Percentiles rank a stretch among this genome's conserved stretches.
Evolutionary conservation across 345 rosid species (phyloP).

Genomic region (Bruguiera gymnorhiza): DNA sequence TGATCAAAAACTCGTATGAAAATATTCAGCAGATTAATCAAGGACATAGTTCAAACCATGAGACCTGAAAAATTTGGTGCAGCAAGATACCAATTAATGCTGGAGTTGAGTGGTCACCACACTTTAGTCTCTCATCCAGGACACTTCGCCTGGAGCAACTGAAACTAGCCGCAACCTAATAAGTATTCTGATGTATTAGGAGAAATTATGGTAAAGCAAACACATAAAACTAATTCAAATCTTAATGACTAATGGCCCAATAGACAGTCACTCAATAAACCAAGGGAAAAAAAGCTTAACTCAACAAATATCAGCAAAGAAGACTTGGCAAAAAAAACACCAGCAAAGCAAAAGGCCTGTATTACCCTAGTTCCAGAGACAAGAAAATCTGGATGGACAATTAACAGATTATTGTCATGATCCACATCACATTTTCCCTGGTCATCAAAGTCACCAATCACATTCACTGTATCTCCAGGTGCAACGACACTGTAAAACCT

Average conservation of each 20-base stretch:
- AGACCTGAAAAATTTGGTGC: slow-evolving; percentile 95
- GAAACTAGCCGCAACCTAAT: slow-evolving; percentile 87
- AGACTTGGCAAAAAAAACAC: slow-evolving; percentile 1
- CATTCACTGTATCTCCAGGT: slow-evolving; percentile 93
- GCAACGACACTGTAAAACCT: slow-evolving; percentile 79
- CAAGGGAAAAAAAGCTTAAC: neutral
- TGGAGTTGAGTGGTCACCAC: slow-evolving; percentile 62
- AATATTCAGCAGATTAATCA: neutral
- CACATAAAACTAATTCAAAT: slow-evolving; percentile 5
- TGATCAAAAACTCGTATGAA: slow-evolving; percentile 1
- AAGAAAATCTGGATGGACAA: slow-evolving; percentile 85
- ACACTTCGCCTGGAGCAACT: slow-evolving; percentile 80
- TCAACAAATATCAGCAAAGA: slow-evolving; percentile 11
- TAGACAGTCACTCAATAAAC: neutral
- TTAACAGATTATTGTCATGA: slow-evolving; percentile 55
- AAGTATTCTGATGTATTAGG: neutral
- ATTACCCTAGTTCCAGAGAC: slow-evolving; percentile 92
- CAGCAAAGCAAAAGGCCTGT: neutral
- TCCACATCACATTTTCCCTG: slow-evolving; percentile 72
- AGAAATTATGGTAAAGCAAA: neutral
- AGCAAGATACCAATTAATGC: slow-evolving; percentile 90
- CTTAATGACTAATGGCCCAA: neutral
- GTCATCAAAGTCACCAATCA: slow-evolving; percentile 77
- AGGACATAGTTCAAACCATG: slow-evolving; percentile 10
- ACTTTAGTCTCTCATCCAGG: slow-evolving; percentile 87